These are phyloP conservation scores for Moesziomyces parantarcticus DNA, from an alignment of 1,284 basidiomycete genomes.

Conservation along the genomic window DNA sequence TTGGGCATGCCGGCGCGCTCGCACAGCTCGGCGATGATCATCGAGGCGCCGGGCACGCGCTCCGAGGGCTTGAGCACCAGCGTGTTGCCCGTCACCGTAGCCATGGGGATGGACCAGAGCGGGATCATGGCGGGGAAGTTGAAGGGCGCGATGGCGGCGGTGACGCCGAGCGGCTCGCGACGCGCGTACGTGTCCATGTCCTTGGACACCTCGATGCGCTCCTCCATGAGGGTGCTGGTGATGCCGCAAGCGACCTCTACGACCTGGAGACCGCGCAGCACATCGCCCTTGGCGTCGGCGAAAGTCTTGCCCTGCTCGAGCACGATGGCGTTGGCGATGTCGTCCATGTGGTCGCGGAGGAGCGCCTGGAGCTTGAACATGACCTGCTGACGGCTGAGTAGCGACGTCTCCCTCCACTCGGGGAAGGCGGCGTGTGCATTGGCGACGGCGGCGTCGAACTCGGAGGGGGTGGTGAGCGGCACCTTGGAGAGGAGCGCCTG, in stretches of 20 bases:
- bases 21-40: slow-evolving; percentile 96
- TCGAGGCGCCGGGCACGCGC: slow-evolving; percentile 93
- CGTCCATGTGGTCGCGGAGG: slow-evolving; percentile 69
- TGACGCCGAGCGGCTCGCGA: slow-evolving; percentile 74
- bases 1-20: slow-evolving; percentile 76
- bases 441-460: slow-evolving; percentile 87
- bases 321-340: slow-evolving; percentile 66
- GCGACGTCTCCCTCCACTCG: slow-evolving; percentile 85
- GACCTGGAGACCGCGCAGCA: slow-evolving; percentile 92
- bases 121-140: slow-evolving; percentile 85
- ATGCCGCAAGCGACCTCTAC: slow-evolving; percentile 88
- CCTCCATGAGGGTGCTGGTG: slow-evolving; percentile 84
- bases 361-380: slow-evolving; percentile 74
- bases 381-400: slow-evolving; percentile 87
- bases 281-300: slow-evolving; percentile 90
- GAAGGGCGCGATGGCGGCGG: slow-evolving; percentile 60
- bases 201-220: slow-evolving; percentile 90
- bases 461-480: slow-evolving; percentile 84
- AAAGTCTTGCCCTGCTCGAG: slow-evolving; percentile 68
- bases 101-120: slow-evolving; percentile 77
- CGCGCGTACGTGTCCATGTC: slow-evolving; percentile 96
- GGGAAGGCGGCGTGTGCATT: slow-evolving; percentile 89
- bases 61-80: slow-evolving; percentile 95
- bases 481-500: slow-evolving; percentile 88
- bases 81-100: slow-evolving; percentile 90